These are phyloP conservation scores for Acer campestre DNA, from an alignment of 345 rosid species.

Conservation along the genomic window DNA sequence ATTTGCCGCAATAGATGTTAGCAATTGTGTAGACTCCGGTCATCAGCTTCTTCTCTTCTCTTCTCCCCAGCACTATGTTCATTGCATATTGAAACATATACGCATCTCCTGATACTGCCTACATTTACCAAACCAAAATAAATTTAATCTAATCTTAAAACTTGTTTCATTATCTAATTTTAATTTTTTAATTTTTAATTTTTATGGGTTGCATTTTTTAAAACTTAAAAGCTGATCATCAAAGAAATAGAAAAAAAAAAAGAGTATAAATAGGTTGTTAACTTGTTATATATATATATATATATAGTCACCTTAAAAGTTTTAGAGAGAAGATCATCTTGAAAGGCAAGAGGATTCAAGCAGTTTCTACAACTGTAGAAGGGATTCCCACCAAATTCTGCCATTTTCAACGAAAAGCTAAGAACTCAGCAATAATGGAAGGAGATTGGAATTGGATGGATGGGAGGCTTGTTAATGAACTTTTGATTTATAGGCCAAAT, in stretches of 20 bases:
- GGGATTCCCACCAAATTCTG: constrained; percentile 9
- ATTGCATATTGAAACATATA: constrained; percentile 45
- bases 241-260: background rate
- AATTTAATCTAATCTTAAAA: no score
- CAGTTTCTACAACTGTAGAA: constrained; percentile 42
- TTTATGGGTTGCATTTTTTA: no score
- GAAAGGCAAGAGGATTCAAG: constrained; percentile 37
- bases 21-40: constrained; percentile 38
- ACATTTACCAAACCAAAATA: background rate
- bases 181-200: no score
- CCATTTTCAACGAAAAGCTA: background rate
- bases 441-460: background rate
- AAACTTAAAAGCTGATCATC: no score
- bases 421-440: background rate
- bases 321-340: constrained; percentile 31
- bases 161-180: no score
- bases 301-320: constrained; percentile 18
- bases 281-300: no score
- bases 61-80: constrained; percentile 43
- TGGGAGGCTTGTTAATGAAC: background rate
- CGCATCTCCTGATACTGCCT: constrained; percentile 45
- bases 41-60: constrained; percentile 31
- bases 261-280: background rate
- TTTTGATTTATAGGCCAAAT: background rate
- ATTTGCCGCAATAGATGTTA: constrained; percentile 36